Percentiles rank a stretch among this genome's conserved stretches.
phyloP scores from a whole-genome alignment of 148 eudicot genomes.

The Rhododendron williamsianum region DNA sequence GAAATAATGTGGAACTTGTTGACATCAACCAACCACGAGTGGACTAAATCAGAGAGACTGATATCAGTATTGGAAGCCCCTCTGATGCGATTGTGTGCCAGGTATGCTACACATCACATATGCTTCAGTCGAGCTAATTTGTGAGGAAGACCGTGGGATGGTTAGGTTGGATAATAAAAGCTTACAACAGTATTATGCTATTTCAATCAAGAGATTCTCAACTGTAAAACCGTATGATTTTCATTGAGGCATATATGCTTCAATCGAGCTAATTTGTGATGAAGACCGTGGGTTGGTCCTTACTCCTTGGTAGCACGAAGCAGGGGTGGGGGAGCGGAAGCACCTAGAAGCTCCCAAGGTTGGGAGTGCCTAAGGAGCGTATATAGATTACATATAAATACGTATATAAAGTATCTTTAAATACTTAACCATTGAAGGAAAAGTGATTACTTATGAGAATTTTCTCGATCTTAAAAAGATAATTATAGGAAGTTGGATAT shows the following conservation, averaged over 20 bases:
- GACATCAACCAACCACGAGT: constrained; percentile 46
- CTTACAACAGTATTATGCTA: not conserved
- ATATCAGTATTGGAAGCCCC: constrained; percentile 41
- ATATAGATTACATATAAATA: no score
- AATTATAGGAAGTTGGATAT: no score
- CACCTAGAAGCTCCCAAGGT: no score
- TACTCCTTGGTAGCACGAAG: no score
- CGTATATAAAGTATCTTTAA: no score
- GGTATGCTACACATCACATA: constrained; percentile 33
- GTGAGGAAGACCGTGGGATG: not conserved
- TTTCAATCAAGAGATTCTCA: not conserved
- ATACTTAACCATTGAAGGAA: no score
- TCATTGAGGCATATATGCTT: not conserved
- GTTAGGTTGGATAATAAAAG: not conserved
- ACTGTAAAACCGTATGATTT: not conserved
- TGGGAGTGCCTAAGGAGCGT: no score
- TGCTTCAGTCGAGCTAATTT: not conserved
- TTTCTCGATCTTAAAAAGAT: no score
- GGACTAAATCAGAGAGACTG: constrained; percentile 55
- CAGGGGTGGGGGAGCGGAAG: no score
- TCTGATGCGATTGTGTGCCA: constrained; percentile 80
- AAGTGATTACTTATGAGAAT: no score
- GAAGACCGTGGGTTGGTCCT: not conserved
- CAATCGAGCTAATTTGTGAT: not conserved
- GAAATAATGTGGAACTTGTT: constrained; percentile 64